Conservation (phyloP, 2,329 filamentous ascomycete genomes). For the Aspergillus clavatus region DNA sequence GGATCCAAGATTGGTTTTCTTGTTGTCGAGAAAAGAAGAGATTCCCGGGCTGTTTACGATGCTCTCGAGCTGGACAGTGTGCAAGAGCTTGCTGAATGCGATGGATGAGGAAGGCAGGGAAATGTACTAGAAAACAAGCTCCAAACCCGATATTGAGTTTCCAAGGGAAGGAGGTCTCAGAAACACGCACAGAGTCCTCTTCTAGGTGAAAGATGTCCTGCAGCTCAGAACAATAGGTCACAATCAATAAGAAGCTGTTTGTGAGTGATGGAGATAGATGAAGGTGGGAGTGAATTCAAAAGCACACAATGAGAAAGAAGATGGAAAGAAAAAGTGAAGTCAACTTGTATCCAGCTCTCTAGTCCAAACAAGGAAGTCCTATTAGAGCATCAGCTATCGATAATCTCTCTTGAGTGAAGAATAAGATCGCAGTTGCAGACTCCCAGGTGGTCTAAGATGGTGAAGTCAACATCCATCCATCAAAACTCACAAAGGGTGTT, state of each 20-base stretch:
- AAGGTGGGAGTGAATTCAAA: too few species aligned
- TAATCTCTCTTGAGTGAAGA: neutral
- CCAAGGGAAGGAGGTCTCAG: neutral
- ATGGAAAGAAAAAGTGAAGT: neutral
- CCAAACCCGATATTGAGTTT: neutral
- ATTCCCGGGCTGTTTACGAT: neutral
- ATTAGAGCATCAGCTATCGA: neutral
- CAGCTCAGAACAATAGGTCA: neutral
- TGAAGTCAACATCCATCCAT: neutral
- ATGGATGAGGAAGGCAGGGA: neutral
- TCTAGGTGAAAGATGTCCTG: neutral
- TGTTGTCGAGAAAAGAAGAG: neutral
- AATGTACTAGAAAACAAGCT: neutral
- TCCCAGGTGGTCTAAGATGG: neutral
- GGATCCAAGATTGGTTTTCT: neutral
- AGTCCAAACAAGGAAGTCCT: neutral
- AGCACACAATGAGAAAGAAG: neutral
- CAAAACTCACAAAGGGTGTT: neutral
- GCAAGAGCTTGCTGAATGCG: neutral
- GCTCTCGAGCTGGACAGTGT: neutral
- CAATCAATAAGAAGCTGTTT: neutral
- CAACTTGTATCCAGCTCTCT: neutral
- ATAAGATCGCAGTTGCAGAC: neutral
- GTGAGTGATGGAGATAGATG: too few species aligned
- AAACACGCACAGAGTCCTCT: neutral